Conservation (phyloP, 768 basidiomycete species). For the Pleurotus eryngii region DNA sequence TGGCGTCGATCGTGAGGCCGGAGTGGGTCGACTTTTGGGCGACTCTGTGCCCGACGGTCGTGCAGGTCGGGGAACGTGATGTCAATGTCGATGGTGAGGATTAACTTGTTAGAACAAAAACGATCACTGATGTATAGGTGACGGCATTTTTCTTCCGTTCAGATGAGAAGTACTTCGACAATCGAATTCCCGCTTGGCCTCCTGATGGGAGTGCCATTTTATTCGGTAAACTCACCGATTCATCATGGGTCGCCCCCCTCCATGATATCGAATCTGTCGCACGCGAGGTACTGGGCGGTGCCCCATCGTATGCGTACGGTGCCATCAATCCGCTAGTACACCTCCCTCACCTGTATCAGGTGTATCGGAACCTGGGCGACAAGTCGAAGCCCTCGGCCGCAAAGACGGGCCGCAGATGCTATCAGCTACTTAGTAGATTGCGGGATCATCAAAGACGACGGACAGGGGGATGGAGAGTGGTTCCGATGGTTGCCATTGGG, state of each 20-base stretch:
- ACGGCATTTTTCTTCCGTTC: neutral
- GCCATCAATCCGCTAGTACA: conserved; percentile 53
- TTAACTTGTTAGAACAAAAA: neutral
- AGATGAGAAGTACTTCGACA: conserved; percentile 55
- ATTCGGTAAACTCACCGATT: conserved; percentile 55
- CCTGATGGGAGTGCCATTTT: conserved; percentile 73
- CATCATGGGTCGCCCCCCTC: conserved; percentile 64
- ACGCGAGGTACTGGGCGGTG: conserved; percentile 47
- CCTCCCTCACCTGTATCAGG: conserved; percentile 48
- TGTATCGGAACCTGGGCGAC: conserved; percentile 63
- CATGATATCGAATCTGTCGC: conserved; percentile 30
- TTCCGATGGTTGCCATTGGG: conserved; percentile 63
- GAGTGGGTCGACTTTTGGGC: conserved; percentile 97
- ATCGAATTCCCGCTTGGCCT: conserved; percentile 73
- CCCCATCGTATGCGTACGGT: conserved; percentile 61
- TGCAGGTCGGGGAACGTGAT: conserved; percentile 48
- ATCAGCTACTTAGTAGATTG: conserved; percentile 49
- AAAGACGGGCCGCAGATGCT: conserved; percentile 66
- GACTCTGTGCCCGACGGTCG: conserved; percentile 66
- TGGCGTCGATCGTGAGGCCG: conserved; percentile 62
- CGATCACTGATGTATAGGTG: conserved; percentile 8
- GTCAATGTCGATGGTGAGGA: conserved; percentile 30
- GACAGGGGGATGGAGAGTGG: conserved; percentile 25
- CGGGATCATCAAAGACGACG: conserved; percentile 37
- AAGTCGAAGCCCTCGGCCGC: conserved; percentile 42